Base-by-base conservation (phyloP, 805 yeast species). In the Barnettozyma botsteinii region DNA sequence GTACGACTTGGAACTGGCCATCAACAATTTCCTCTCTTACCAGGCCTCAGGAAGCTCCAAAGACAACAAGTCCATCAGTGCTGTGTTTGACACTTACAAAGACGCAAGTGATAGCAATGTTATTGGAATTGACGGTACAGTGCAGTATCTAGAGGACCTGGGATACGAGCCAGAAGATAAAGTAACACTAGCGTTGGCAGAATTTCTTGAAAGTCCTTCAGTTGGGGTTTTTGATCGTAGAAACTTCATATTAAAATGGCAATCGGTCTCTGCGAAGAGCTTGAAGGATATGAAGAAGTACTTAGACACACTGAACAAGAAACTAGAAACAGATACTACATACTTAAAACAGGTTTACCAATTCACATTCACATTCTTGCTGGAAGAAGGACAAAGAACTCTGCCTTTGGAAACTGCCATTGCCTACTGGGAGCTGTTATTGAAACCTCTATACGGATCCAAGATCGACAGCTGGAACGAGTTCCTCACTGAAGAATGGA, bases 101-200 rank as follows among this genome's bases (percentile, higher is more conserved):
- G 60, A 55, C 13, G 20, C 20, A 7, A 19, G 29, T 1, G 28
- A 43, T 2, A 20, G 33, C 1, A 49, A 50, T 13, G 58, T 64
- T 11, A 85, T 88, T 28, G 91, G 79, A 20, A 68, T 85, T 9
- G 93, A 86, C 42, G 96, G 96, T 0, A 82, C 96, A 0, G 58
- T 89, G 9, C 49, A 55, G 29, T 85, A 80, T 51, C 64, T 91
- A 18, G 69, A 67, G 13, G 95, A 81, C 50, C 61, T 91, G 34
- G 79, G 74, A 0, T 67, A 81, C 28, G 77, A 77, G 12, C 81
- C 88, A 1, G 98, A 91, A 49, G 88, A 89, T 54, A 67, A 77
- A 8, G 72, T 67, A 6, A 81, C 86, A 3, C 65, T 91, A 32
- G 77, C 84, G 1, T 57, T 91, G 10, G 86, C 93, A 0, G 79